Evolutionary conservation across 225 moss, liverwort and hornwort species (phyloP).

Genomic region (Asterella californica): DNA sequence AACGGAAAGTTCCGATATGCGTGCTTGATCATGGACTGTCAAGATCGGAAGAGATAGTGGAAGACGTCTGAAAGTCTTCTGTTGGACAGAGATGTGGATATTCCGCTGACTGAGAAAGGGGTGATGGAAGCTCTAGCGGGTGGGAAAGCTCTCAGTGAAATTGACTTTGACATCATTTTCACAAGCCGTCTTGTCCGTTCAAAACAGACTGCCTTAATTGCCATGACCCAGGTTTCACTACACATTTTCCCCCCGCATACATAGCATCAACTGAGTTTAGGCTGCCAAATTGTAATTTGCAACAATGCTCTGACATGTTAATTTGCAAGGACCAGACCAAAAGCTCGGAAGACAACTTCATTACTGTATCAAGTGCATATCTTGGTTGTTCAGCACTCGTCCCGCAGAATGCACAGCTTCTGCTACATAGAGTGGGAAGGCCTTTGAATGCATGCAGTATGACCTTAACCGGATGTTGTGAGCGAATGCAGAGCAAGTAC

Average conservation of each 20-base stretch:
- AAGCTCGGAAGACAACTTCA: background rate
- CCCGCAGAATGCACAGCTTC: background rate
- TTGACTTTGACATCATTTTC: slow-evolving; percentile 89
- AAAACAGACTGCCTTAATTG: slow-evolving; percentile 85
- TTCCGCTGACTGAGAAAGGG: slow-evolving; percentile 87
- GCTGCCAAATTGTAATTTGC: background rate
- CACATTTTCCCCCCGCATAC: background rate
- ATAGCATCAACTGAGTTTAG: background rate
- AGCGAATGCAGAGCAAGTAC: slow-evolving; percentile 58
- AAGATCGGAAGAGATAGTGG: background rate
- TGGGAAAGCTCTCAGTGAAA: slow-evolving; percentile 69
- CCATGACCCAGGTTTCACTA: slow-evolving; percentile 64
- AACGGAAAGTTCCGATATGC: too few relatives aligned
- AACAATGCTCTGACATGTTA: background rate
- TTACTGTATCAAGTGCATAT: too few relatives aligned
- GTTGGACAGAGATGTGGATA: slow-evolving; percentile 72
- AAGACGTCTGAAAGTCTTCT: background rate
- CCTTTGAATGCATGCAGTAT: background rate
- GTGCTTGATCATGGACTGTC: too few relatives aligned
- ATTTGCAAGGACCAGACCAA: background rate
- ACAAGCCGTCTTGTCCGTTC: slow-evolving; percentile 90
- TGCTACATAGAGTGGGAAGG: background rate
- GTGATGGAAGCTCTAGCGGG: slow-evolving; percentile 82
- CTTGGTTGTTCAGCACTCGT: background rate
- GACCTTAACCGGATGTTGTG: background rate